Percentiles rank a stretch among this genome's conserved stretches.
phyloP scores from a whole-genome alignment of 164 flowering plant genomes.

The Cinnamomum micranthum region DNA sequence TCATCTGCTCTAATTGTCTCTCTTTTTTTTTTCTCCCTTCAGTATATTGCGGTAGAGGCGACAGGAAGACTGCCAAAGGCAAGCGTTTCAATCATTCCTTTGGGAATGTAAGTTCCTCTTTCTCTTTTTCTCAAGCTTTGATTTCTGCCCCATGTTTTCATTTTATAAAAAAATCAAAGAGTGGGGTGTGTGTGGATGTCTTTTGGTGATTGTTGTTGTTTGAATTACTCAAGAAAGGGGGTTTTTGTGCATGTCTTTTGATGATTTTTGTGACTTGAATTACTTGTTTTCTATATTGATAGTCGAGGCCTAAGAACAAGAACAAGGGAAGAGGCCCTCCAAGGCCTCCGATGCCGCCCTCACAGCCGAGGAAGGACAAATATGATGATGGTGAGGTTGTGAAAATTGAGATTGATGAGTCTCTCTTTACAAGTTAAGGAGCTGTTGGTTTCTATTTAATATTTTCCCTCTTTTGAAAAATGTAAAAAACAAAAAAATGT shows the following conservation, averaged over 20 bases:
- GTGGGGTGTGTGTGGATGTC: neutral
- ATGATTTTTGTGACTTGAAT: neutral
- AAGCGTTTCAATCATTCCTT: conserved; percentile 86
- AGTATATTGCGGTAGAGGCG: conserved; percentile 35
- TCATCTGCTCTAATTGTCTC: too few relatives aligned
- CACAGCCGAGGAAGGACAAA: conserved; percentile 60
- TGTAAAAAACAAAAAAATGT: neutral
- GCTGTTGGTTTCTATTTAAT: neutral
- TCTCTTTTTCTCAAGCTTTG: neutral
- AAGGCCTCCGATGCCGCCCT: conserved; percentile 48
- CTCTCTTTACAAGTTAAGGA: conserved; percentile 31
- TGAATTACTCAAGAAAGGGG: conserved; percentile 25
- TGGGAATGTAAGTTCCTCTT: conserved; percentile 63
- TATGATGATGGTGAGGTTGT: conserved; percentile 52
- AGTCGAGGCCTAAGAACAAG: conserved; percentile 88
- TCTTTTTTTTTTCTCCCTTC: too few relatives aligned
- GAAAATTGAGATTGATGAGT: conserved; percentile 68
- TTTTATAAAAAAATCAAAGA: too few relatives aligned
- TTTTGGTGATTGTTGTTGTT: neutral
- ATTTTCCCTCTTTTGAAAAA: neutral
- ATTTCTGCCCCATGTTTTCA: too few relatives aligned
- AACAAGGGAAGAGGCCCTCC: conserved; percentile 91
- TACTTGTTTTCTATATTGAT: neutral
- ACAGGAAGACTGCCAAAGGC: conserved; percentile 81
- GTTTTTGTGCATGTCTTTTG: neutral